phyloP scores from a whole-genome alignment of 345 rosid species.

The Eucalyptus virginea region DNA sequence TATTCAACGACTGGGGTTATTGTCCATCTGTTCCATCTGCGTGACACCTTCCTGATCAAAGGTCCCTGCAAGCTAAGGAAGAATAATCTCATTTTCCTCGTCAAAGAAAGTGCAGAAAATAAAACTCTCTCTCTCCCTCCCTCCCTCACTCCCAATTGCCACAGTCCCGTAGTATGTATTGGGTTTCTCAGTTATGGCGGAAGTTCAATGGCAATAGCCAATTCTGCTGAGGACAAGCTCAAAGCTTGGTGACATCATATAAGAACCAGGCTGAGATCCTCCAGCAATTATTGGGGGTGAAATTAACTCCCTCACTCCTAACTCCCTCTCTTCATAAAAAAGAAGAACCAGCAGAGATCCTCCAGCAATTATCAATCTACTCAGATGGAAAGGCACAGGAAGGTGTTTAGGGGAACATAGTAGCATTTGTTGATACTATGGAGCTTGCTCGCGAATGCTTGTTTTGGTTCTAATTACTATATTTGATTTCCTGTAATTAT shows the following conservation, averaged over 20 bases:
- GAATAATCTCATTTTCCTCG: neutral
- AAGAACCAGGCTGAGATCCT: too few species aligned
- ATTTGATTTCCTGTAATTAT: neutral
- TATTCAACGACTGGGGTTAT: conserved; percentile 22
- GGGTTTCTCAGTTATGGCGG: neutral
- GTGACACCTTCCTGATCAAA: conserved; percentile 14
- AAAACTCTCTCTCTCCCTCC: neutral
- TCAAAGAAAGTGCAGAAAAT: neutral
- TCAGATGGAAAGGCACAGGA: neutral
- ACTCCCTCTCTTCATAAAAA: neutral
- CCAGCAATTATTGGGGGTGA: too few species aligned
- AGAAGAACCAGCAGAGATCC: neutral
- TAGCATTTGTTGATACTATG: neutral
- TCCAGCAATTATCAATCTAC: neutral
- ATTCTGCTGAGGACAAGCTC: neutral
- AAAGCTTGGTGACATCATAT: neutral
- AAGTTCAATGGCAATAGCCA: neutral
- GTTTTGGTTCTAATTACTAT: neutral
- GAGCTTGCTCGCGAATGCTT: neutral
- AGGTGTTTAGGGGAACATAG: neutral
- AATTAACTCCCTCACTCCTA: too few species aligned
- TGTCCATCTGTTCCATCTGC: conserved; percentile 6
- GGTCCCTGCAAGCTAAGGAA: conserved; percentile 46
- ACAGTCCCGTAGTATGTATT: neutral
- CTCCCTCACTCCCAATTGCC: neutral